A percentile compares a stretch with the other conserved stretches of the same genome.
Evolutionary conservation across 2,329 filamentous ascomycete species (phyloP).

Genomic region (Coleophoma crateriformis): DNA sequence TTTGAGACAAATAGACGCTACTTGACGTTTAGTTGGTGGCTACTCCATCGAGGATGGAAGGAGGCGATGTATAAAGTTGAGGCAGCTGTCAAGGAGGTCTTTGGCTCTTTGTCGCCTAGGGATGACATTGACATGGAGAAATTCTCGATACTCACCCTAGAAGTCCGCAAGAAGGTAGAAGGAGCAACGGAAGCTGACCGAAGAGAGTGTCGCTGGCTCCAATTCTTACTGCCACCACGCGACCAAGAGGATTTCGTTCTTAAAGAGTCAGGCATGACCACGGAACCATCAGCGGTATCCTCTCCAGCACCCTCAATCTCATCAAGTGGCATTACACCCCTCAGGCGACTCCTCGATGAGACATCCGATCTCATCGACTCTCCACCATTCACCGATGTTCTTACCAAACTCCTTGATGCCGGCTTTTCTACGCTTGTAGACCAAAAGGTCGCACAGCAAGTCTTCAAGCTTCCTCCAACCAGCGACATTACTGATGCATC

Average conservation of each 20-base stretch:
- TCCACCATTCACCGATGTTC: constrained; percentile 80
- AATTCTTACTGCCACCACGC: constrained; percentile 73
- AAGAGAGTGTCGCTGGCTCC: constrained; percentile 61
- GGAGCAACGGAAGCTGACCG: constrained; percentile 62
- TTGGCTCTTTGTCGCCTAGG: constrained; percentile 81
- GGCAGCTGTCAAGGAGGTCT: constrained; percentile 81
- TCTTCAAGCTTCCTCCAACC: constrained; percentile 59
- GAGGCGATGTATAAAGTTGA: constrained; percentile 78
- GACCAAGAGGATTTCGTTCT: constrained; percentile 81
- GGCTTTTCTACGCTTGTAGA: constrained; percentile 83
- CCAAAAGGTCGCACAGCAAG: constrained; percentile 70
- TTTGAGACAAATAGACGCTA: constrained; percentile 96
- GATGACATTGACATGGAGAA: constrained; percentile 80
- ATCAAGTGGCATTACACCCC: constrained; percentile 38
- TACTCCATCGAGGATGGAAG: constrained; percentile 85
- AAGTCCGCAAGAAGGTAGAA: constrained; percentile 82
- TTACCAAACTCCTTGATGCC: constrained; percentile 80
- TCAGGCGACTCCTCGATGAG: constrained; percentile 87
- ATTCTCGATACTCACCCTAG: constrained; percentile 73
- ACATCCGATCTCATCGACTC: constrained; percentile 95
- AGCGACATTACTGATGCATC: constrained; percentile 19
- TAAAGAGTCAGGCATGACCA: constrained; percentile 74
- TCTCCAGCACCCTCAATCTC: constrained; percentile 27
- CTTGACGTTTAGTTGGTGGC: constrained; percentile 96
- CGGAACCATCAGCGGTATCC: constrained; percentile 39